Evolutionary conservation across 805 yeast species (phyloP).

Genomic region (Candida montana): DNA sequence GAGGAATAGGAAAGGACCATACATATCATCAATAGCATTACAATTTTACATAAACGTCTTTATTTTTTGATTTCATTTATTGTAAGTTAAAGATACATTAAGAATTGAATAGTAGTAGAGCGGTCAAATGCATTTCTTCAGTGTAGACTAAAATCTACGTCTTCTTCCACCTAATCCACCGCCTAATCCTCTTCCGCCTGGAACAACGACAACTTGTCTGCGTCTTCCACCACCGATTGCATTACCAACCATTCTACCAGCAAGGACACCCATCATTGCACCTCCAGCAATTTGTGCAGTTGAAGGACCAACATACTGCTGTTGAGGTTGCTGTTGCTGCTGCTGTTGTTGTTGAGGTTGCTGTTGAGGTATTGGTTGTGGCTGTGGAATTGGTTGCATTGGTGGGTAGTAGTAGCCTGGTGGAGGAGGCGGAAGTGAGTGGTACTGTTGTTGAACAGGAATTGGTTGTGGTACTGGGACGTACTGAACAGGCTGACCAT

Average conservation of each 20-base stretch:
- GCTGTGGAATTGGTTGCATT: background rate
- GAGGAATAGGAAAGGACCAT: slow-evolving; percentile 29
- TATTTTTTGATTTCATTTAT: too few species aligned
- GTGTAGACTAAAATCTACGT: background rate
- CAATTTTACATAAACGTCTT: background rate
- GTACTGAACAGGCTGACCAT: background rate
- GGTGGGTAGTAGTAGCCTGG: background rate
- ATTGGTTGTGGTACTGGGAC: background rate
- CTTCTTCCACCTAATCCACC: background rate
- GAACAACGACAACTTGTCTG: background rate
- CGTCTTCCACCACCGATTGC: background rate
- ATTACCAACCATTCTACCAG: background rate
- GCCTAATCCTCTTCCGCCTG: background rate
- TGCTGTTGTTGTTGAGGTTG: background rate
- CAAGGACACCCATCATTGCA: background rate
- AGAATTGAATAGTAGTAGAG: too few species aligned
- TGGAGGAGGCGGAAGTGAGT: background rate
- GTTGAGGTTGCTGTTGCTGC: background rate
- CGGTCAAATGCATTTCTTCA: too few species aligned
- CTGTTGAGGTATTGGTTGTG: background rate
- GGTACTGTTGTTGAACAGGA: background rate
- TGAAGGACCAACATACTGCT: background rate
- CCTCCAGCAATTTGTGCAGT: background rate
- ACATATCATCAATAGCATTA: background rate
- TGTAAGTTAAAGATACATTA: too few species aligned